Evolutionary conservation across 495 filamentous ascomycete species (phyloP), one percentile per base, ranked within the genome.

Genomic region (Penicillium robsamsonii): DNA sequence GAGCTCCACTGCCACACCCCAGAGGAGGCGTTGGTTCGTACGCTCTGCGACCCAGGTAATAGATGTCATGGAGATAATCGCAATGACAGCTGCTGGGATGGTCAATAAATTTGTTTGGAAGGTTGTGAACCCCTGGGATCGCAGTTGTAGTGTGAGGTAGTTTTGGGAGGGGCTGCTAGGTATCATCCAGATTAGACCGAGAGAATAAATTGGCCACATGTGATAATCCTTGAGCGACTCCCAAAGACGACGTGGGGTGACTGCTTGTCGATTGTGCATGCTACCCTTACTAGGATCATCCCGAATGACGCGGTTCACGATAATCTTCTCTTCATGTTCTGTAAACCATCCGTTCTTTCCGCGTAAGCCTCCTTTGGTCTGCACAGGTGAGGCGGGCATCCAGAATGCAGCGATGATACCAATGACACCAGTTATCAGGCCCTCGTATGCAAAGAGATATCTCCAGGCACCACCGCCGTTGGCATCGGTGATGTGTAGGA

Each of bases 301-400:
- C 9, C 87, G 80, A 12, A 91, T 70, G 4, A 90, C 75, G 8
- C 87, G 81, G 61, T 88, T 92, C 15, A 89, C 86, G 45, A 91
- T 83, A 62, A 90, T 89, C n/a, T 72, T 79, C 29, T 75, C 69
- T 51, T 76, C 74, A 22, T 54, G 55, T 24, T 59, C 79, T 2
- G 72, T 82, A 61, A 90, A 90, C 86, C 87, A 90, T 5, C 87
- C 87, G 4, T 87, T 71, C 52, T 81, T 84, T 3, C 84, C 84
- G 17, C 84, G 71, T 53, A 82, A 79, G 74, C 76, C 80, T 53
- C 76, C 82, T 27, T 70, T 73, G 0, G 87, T 88, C 57, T 89
- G 83, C 13, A 74, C 80, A 0, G 87, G 84, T 0, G 81, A 81
- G 0, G 87, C 72, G 0, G 85, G 84, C 73, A 90, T 82, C 56